Evolutionary conservation across 2,329 filamentous ascomycete species (phyloP), one percentile per base, ranked within the genome.

Genomic region (Sarocladium oryzae): DNA sequence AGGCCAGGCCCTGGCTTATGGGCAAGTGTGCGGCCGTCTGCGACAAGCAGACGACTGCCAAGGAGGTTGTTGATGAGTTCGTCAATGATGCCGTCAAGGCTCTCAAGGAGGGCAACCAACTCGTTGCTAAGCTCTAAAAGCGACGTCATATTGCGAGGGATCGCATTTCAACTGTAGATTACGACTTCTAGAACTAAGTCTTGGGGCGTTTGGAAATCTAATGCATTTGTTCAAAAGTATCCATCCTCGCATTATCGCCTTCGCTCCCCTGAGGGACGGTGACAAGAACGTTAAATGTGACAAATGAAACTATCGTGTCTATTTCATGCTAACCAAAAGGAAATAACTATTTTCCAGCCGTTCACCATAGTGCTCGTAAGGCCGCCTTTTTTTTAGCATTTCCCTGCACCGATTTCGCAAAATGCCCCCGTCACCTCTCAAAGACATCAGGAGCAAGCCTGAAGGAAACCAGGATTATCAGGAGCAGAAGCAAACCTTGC

Each of bases 11-110:
- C 13, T 95, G 83, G 77, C 73, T 96, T 60, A 99, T 99, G 93
- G 93, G 93, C 69, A 95, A 97, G 79, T 92, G 88, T 55, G 88
- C 93, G 33, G 92, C 93, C 24, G 89, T 96, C 28, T 88, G 93
- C 52, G 93, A 92, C 64, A 90, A 97, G 74, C 87, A 85, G 77
- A 95, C 95, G 83, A 75, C 79, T 35, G 93, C 93, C 55, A 95
- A 91, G 80, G 88, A 70, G 16, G 92, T 99, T 55, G 86, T 99
- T 35, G 93, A 99, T 64, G 93, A 99, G 75, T 86, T 99, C 61
- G 88, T 99, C 56, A 71, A 74, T 50, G 91, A 95, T 64, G 93
- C 91, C 36, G 83, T 88, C 53, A 76, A 75, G 55, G 81, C 78
- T 68, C 68, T 96, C 60, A 75, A 84, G 66, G 80, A 77, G 63